phyloP scores from a whole-genome alignment of 192 early-diverging fungal species.

The Gonapodya prolifera region DNA sequence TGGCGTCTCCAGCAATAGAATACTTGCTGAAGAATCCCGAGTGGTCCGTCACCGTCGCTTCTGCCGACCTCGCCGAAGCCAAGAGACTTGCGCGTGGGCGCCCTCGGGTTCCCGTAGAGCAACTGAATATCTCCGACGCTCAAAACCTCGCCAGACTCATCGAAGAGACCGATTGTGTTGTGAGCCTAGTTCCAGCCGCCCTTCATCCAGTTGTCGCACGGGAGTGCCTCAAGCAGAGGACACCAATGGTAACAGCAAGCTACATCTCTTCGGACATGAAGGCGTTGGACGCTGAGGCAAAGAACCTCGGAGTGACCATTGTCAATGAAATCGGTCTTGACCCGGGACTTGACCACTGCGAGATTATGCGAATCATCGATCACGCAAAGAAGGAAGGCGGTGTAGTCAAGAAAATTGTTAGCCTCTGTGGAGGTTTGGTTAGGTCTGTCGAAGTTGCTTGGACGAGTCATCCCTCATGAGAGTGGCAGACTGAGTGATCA shows the following conservation, averaged over 20 bases:
- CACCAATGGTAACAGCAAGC: constrained; percentile 91
- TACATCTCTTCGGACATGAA: constrained; percentile 91
- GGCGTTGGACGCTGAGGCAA: constrained; percentile 58
- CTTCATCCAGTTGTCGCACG: constrained; percentile 62
- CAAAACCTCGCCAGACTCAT: constrained; percentile 1
- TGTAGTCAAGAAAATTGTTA: constrained; percentile 7
- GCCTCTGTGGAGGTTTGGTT: background rate
- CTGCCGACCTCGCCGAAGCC: background rate
- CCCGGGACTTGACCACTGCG: constrained; percentile 96
- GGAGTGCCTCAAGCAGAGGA: constrained; percentile 63
- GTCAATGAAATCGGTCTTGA: constrained; percentile 98
- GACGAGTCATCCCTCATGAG: too few relatives aligned
- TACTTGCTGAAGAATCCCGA: constrained; percentile 52
- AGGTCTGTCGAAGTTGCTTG: background rate
- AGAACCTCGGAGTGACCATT: constrained; percentile 68
- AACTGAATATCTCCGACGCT: constrained; percentile 8
- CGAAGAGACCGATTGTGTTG: constrained; percentile 6
- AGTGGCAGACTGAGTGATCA: too few relatives aligned
- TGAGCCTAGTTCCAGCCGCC: constrained; percentile 6
- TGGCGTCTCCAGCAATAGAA: constrained; percentile 81
- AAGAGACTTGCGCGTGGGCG: constrained; percentile 2
- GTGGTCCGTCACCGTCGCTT: constrained; percentile 57
- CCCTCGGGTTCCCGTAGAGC: constrained; percentile 2
- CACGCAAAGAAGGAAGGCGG: constrained; percentile 64
- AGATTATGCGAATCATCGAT: constrained; percentile 91